Conservation (phyloP, 176 grass and related monocot species). For the Oropetium thomaeum region DNA sequence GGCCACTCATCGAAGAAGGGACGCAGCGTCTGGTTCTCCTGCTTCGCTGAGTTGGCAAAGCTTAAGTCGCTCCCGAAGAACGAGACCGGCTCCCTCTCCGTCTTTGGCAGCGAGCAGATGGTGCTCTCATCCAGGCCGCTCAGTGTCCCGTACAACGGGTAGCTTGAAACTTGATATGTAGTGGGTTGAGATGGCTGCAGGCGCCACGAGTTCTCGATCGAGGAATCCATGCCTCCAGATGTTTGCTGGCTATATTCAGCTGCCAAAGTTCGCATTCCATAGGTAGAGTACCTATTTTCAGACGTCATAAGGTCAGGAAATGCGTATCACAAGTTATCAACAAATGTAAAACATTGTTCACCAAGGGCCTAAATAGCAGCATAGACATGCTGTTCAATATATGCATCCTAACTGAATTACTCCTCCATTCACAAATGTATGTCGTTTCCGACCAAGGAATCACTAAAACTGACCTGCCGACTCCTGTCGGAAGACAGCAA, state of each 20-base stretch:
- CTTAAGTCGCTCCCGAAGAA: constrained; percentile 50
- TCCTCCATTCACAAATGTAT: no score
- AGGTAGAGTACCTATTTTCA: constrained; percentile 41
- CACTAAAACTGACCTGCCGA: no score
- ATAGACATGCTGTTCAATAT: not conserved
- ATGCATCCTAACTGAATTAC: no score
- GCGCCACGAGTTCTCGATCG: constrained; percentile 47
- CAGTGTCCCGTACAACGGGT: constrained; percentile 37
- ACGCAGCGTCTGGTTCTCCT: constrained; percentile 63
- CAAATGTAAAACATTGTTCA: not conserved
- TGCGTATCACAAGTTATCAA: not conserved
- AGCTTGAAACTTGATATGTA: constrained; percentile 40
- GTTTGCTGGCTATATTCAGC: constrained; percentile 55
- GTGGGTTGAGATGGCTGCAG: constrained; percentile 41
- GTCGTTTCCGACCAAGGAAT: no score
- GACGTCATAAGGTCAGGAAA: not conserved
- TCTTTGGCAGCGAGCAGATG: constrained; percentile 41
- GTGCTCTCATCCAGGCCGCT: constrained; percentile 46
- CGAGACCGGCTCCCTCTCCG: constrained; percentile 36
- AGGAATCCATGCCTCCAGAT: constrained; percentile 29
- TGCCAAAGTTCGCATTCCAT: constrained; percentile 38
- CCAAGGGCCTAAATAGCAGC: not conserved
- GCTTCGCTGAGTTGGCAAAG: constrained; percentile 29
- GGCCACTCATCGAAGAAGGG: constrained; percentile 98
- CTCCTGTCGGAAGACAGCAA: no score